Evolutionary conservation across 257 asterid species (phyloP).

Genomic region (Solanum clarkiae): DNA sequence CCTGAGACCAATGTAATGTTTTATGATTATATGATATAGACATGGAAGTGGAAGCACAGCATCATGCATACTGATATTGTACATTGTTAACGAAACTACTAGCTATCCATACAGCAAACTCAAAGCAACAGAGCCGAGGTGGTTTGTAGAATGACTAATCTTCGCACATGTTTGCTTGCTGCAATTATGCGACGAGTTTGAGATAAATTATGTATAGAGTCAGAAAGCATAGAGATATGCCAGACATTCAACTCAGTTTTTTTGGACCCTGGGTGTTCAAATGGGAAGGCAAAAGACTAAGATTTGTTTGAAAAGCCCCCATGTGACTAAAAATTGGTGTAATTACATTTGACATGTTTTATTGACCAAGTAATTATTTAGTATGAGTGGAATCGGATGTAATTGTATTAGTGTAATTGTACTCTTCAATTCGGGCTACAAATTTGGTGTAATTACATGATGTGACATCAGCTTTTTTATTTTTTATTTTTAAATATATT

Average conservation of each 20-base stretch:
- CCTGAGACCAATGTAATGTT: conserved; percentile 26
- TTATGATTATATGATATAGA: conserved; percentile 39
- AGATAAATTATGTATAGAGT: not conserved
- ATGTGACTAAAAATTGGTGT: too few relatives aligned
- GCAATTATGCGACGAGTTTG: not conserved
- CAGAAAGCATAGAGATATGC: not conserved
- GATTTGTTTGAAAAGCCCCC: too few relatives aligned
- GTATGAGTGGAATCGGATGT: too few relatives aligned
- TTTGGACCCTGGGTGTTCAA: conserved; percentile 11
- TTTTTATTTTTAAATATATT: too few relatives aligned
- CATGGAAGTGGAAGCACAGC: not conserved
- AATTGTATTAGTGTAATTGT: too few relatives aligned
- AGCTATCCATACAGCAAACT: not conserved
- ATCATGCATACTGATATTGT: not conserved
- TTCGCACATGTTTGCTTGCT: not conserved
- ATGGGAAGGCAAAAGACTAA: not conserved
- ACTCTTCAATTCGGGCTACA: too few relatives aligned
- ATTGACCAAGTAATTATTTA: too few relatives aligned
- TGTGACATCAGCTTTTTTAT: too few relatives aligned
- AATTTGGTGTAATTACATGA: too few relatives aligned
- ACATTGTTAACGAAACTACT: not conserved
- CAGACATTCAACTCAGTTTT: conserved; percentile 10
- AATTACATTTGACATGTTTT: too few relatives aligned
- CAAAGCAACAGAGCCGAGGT: not conserved
- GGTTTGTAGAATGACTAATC: not conserved